Conservation (phyloP, 73 alveolate genomes). For the Stentor coeruleus region DNA sequence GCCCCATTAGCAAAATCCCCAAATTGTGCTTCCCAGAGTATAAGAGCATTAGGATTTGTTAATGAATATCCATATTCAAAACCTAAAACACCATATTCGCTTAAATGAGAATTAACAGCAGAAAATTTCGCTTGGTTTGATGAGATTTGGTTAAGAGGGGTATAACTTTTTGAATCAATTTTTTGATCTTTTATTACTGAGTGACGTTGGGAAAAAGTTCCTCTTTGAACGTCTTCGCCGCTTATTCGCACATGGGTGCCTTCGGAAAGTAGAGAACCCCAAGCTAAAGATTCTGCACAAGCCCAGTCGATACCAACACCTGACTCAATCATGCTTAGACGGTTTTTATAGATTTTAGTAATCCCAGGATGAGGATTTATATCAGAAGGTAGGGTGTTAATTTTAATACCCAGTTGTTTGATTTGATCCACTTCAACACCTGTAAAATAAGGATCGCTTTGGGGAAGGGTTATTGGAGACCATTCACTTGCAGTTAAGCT, state of each 20-base stretch:
- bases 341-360: constrained; percentile 62
- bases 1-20: constrained; percentile 90
- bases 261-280: constrained; percentile 84
- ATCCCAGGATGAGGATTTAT: constrained; percentile 59
- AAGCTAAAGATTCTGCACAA: constrained; percentile 94
- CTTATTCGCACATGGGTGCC: constrained; percentile 66
- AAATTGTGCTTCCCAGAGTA: constrained; percentile 86
- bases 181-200: constrained; percentile 67
- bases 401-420: constrained; percentile 54
- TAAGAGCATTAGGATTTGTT: constrained; percentile 75
- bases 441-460: constrained; percentile 47
- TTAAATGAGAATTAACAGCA: constrained; percentile 47
- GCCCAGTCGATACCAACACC: constrained; percentile 94
- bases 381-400: constrained; percentile 61
- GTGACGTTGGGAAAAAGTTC: constrained; percentile 90
- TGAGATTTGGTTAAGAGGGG: constrained; percentile 30
- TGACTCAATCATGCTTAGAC: constrained; percentile 57
- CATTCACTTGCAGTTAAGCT: background rate
- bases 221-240: constrained; percentile 91
- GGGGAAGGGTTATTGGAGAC: background rate
- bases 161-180: constrained; percentile 43
- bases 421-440: constrained; percentile 75
- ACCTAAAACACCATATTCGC: constrained; percentile 68
- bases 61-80: constrained; percentile 82
- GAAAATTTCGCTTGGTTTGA: constrained; percentile 33